phyloP scores from a whole-genome alignment of 768 basidiomycete species.

The Jaapia argillacea region DNA sequence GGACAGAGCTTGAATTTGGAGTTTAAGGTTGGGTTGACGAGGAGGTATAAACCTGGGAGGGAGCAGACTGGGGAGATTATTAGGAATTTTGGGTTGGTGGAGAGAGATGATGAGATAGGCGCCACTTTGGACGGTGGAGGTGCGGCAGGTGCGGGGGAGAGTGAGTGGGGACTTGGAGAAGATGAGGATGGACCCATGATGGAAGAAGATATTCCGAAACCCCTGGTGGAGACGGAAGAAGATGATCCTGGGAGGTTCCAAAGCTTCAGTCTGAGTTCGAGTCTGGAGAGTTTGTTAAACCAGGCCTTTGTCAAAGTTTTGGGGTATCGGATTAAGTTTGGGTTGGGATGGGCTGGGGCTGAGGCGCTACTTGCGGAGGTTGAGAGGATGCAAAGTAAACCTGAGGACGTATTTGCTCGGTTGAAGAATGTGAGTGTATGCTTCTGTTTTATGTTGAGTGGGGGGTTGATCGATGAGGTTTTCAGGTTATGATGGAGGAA shows the following conservation, averaged over 20 bases:
- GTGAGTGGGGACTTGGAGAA: too few relatives aligned
- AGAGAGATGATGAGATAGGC: conserved; percentile 23
- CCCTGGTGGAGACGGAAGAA: conserved; percentile 13
- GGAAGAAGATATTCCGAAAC: conserved; percentile 10
- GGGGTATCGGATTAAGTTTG: conserved; percentile 38
- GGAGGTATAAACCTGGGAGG: conserved; percentile 47
- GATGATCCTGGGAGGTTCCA: conserved; percentile 35
- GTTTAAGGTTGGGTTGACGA: conserved; percentile 56
- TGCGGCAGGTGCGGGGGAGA: too few relatives aligned
- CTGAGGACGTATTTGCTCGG: conserved; percentile 26
- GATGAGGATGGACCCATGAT: conserved; percentile 21
- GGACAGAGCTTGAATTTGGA: conserved; percentile 24
- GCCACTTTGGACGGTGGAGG: conserved; percentile 24
- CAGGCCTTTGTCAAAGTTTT: conserved; percentile 45
- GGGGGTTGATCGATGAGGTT: conserved; percentile 32
- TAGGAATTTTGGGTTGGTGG: conserved; percentile 38
- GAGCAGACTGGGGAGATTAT: conserved; percentile 37
- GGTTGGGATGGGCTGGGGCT: conserved; percentile 61
- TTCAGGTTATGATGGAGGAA: conserved; percentile 20
- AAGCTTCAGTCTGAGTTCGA: conserved; percentile 51
- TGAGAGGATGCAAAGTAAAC: conserved; percentile 32
- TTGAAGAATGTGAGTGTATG: conserved; percentile 21
- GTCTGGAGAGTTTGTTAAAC: conserved; percentile 52
- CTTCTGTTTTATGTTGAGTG: conserved; percentile 11
- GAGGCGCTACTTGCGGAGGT: conserved; percentile 39